Evolutionary conservation across 2,329 filamentous ascomycete genomes (phyloP).

Genomic region (Pestalotiopsis sp.): DNA sequence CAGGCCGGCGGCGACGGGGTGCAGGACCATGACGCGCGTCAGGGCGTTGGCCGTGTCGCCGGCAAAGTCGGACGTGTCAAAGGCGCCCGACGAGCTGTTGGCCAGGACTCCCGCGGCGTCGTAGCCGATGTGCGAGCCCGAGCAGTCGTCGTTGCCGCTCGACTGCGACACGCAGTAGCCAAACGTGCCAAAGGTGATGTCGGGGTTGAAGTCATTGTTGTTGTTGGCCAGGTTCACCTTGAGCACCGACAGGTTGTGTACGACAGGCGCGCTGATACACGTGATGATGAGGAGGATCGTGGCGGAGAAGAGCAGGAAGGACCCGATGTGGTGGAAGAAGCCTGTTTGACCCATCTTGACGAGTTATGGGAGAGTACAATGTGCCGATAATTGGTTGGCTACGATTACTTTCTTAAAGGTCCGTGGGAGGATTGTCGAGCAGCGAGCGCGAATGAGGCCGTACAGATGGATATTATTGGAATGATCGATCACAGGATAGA

Average conservation of each 20-base stretch:
- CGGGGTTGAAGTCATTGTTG: constrained; percentile 21
- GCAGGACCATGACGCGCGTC: constrained; percentile 43
- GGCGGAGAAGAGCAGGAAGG: constrained; percentile 46
- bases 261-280: constrained; percentile 49
- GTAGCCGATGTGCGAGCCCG: constrained; percentile 27
- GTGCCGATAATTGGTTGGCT: not conserved
- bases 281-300: constrained; percentile 49
- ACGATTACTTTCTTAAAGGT: not conserved
- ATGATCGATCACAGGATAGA: not conserved
- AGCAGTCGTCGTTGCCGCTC: constrained; percentile 26
- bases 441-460: not conserved
- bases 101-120: constrained; percentile 26
- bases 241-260: constrained; percentile 43
- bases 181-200: constrained; percentile 46
- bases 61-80: constrained; percentile 37
- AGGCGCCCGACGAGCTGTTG: constrained; percentile 17
- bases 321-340: constrained; percentile 44
- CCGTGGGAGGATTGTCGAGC: not conserved
- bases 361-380: not conserved
- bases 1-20: constrained; percentile 40
- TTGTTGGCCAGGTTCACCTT: constrained; percentile 39
- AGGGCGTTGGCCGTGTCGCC: constrained; percentile 40
- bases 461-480: not conserved
- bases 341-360: constrained; percentile 32
- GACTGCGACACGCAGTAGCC: constrained; percentile 41